Base-by-base conservation (phyloP, 2,329 filamentous ascomycete genomes). In the Didymosphaeria variabile region DNA sequence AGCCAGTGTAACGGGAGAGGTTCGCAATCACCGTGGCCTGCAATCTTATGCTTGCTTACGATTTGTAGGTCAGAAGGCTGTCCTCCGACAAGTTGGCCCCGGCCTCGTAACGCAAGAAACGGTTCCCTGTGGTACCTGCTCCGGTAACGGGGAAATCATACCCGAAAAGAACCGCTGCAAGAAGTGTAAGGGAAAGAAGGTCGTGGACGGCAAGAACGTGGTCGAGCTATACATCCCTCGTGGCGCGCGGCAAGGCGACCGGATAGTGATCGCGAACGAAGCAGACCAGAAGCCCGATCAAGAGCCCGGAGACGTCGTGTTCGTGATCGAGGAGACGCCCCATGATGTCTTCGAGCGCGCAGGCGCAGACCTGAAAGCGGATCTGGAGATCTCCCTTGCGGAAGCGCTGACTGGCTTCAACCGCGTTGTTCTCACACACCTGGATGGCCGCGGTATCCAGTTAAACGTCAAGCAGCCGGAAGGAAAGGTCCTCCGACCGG, bases 91-190 rank as follows among this genome's bases (percentile, higher is more conserved):
- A 73, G 87, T 98, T 65, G 94, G 94, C 0, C 93, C 94, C 21
- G 93, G 94, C 61, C 74, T 97, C 76, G 89, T 96, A 64, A 92
- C 92, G 32, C 91, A 93, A 72, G 90, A 93, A 72, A 88, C 90
- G 7, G 88, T 94, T 40, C 80, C 89, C 38, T 99, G 95, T 79
- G 89, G 91, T 71, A 89, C 90, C 72, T 99, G 95, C 80, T 86
- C 89, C 62, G 94, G 94, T 36, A 87, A 89, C n/a, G 95, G 95
- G 6, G 89, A 90, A 74, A 89, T 94, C 74, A 97, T 89, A 82
- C 94, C 94, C 79, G 93, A 97, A 75, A 98, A 98, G 84, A 95
- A 99, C 75, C 92, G 93, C 76, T 99, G 95, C 85, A 97, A 97
- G 85, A 97, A 95, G 84, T 99, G 95, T 88, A 98, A 98, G 82